Evolutionary conservation across 192 early-diverging fungal genomes (phyloP).

Genomic region (Coemansia aciculifera): DNA sequence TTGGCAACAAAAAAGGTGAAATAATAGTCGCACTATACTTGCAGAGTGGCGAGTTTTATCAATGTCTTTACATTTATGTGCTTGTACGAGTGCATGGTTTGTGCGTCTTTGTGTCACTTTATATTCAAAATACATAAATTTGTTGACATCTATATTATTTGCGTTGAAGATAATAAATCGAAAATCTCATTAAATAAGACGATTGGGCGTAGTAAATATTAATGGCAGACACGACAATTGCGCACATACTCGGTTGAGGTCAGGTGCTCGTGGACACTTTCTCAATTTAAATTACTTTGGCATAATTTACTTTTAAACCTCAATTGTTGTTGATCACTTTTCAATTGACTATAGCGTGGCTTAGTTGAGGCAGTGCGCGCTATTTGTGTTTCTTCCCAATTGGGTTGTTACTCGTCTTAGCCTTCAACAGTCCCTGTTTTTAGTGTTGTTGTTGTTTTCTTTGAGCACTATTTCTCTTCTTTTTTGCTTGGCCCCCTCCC

Average conservation of each 20-base stretch:
- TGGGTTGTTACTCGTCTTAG: not conserved
- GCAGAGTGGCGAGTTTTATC: not conserved
- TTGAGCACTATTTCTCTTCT: not conserved
- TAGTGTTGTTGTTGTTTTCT: slow-evolving; percentile 3
- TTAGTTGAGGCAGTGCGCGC: not conserved
- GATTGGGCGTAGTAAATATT: not conserved
- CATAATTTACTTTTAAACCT: not conserved
- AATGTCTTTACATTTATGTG: not conserved
- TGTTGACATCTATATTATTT: not conserved
- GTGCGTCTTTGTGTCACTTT: not conserved
- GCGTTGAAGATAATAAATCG: not conserved
- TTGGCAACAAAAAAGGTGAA: not conserved
- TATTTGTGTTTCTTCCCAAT: not conserved
- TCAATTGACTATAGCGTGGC: not conserved
- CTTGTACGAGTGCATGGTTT: not conserved
- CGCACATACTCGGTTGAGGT: not conserved
- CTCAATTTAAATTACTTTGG: not conserved
- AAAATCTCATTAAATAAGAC: not conserved
- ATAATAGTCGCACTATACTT: not conserved
- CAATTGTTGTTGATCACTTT: not conserved
- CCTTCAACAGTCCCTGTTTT: not conserved
- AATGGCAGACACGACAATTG: not conserved
- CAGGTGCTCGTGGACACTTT: not conserved
- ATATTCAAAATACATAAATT: not conserved
- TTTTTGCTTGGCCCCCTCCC: not conserved